Evolutionary conservation across 176 grass and related monocot genomes (phyloP), one percentile per base, ranked within the genome.

Genomic region (Elymus sibiricus): DNA sequence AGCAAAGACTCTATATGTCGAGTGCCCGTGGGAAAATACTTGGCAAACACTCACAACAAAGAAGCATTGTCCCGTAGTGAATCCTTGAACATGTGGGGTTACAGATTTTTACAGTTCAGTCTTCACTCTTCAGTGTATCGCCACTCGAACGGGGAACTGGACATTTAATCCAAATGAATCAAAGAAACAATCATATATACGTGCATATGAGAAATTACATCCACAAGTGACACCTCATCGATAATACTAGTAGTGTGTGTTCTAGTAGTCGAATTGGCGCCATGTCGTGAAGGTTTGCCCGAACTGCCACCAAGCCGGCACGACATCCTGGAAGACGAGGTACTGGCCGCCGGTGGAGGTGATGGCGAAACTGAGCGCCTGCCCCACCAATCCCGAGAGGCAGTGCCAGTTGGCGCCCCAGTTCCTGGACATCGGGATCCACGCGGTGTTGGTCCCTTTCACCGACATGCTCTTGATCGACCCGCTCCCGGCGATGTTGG

Each of bases 401-500:
- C 38, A 34, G 5, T 81, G 87, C 77, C 85, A 92, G 47, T 90
- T 94, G 4, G 85, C 90, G 12, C 93, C 93, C 93, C 90, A 92
- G 82, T 92, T 94, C 67, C 84, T 76, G 0, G 72, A 43, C 86
- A 86, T 82, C 25, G 21, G 64, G 2, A 86, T 76, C 90, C 87
- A 92, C 1, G 28, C 76, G 3, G 62, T 85, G 44, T 4, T 44
- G 12, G 66, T 13, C 0, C 70, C 91, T 56, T 76, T 77, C 47
- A 93, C 77, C 2, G 35, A 56, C 46, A 90, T 83, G 47, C 37
- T 26, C 22, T 5, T 8, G 59, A 31, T 21, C 0, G 72, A 75
- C 8, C 72, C 72, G 0, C 83, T 77, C 13, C 82, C 89, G 43
- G 47, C 92, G 7, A 88, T 74, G 37, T 93, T 93, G n/a, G 74